Percentiles rank a stretch among this genome's conserved stretches.
Conservation (phyloP, 2,329 filamentous ascomycete genomes). For the Tothia fuscella region DNA sequence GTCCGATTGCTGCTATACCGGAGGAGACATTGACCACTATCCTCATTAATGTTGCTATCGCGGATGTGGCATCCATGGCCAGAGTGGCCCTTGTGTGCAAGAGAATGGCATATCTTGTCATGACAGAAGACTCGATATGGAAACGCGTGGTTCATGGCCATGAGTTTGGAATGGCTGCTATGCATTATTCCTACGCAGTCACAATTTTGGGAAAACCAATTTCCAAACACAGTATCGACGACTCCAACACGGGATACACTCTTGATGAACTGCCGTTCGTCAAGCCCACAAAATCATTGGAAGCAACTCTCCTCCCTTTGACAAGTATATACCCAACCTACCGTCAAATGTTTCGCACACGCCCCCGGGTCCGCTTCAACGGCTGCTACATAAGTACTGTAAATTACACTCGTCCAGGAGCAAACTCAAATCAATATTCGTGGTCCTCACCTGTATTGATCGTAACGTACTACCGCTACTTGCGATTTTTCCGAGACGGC, state of each 20-base stretch:
- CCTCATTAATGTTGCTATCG: constrained; percentile 55
- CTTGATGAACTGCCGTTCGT: constrained; percentile 4
- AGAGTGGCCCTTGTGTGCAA: constrained; percentile 75
- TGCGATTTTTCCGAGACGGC: constrained; percentile 89
- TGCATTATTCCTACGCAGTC: constrained; percentile 69
- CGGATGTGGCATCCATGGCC: constrained; percentile 65
- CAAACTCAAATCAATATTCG: constrained; percentile 55
- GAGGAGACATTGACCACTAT: constrained; percentile 78
- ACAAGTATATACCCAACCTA: constrained; percentile 30
- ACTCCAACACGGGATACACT: constrained; percentile 12
- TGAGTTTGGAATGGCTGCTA: constrained; percentile 67
- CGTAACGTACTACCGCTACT: constrained; percentile 94
- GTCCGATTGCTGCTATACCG: constrained; percentile 65
- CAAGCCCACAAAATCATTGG: constrained; percentile 5
- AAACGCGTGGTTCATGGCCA: constrained; percentile 56
- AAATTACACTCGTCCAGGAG: constrained; percentile 80
- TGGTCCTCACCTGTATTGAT: constrained; percentile 84
- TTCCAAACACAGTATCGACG: constrained; percentile 6
- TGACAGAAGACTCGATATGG: constrained; percentile 80
- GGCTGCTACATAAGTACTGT: constrained; percentile 95
- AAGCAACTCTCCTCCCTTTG: constrained; percentile 21
- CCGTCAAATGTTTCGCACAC: constrained; percentile 62
- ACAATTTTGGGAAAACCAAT: constrained; percentile 41
- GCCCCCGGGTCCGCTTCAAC: constrained; percentile 84
- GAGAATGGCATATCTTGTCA: constrained; percentile 70